Evolutionary conservation across 352 stramenopile genomes (phyloP).

Genomic region (Pythium pyrilobum): DNA sequence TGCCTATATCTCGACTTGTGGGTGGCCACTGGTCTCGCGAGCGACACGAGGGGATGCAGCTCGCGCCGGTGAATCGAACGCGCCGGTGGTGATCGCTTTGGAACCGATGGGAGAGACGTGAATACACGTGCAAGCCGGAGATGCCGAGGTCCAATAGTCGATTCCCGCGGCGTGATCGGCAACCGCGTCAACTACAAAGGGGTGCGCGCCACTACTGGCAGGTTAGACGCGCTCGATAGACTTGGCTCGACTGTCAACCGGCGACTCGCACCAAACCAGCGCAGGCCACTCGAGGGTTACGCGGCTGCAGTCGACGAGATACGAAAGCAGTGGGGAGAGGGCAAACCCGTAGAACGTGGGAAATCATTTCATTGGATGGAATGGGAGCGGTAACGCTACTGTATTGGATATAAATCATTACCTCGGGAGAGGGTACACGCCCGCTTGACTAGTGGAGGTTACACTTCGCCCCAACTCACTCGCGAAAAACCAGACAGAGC

Average conservation of each 20-base stretch:
- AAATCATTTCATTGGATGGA: conserved; percentile 1
- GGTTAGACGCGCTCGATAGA: conserved; percentile 9
- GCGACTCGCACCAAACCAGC: conserved; percentile 17
- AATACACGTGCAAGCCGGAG: neutral
- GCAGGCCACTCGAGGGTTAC: conserved; percentile 12
- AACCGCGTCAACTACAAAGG: conserved; percentile 16
- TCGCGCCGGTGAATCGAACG: neutral
- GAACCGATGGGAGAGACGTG: neutral
- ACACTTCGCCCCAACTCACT: conserved; percentile 5
- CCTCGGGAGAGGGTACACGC: too few species aligned
- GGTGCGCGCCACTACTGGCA: conserved; percentile 7
- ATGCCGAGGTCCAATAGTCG: neutral
- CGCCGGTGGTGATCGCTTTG: neutral
- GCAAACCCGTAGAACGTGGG: conserved; percentile 4
- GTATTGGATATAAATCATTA: too few species aligned
- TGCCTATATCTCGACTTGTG: conserved; percentile 1
- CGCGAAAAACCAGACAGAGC: conserved; percentile 17
- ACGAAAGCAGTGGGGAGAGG: neutral
- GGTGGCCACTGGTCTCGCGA: neutral
- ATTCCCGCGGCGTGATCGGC: neutral
- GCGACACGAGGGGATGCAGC: conserved; percentile 5
- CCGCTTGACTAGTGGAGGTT: neutral
- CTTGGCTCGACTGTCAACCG: conserved; percentile 17
- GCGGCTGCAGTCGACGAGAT: too few species aligned
- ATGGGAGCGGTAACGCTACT: neutral